Base-by-base conservation (phyloP, 345 rosid genomes). In the Acer yangbiense region DNA sequence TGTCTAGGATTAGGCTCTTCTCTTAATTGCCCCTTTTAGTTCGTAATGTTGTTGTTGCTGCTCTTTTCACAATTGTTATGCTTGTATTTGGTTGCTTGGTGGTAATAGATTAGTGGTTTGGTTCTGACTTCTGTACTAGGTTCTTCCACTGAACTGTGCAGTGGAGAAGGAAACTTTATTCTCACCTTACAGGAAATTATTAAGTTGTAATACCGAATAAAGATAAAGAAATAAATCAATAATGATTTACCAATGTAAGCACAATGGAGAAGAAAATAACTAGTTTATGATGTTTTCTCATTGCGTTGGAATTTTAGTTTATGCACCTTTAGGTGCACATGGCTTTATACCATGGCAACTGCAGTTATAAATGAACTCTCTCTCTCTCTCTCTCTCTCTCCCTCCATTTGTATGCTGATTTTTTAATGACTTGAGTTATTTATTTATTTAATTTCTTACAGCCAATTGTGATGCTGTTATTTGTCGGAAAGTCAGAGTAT, bases 381-480 rank as follows among this genome's bases (percentile, higher is more conserved):
- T 20, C n/a, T 16, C 35, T 64, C 55, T 70, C 35, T 23, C 35
- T 35, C 55, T 46, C 13, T 9, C 39, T 58, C 10, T 76, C 65
- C 9, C 27, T 46, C 58, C 46, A 43, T 43, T 43, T 48, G 8
- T n/a, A 44, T 48, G 8, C 29, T 27, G 27, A 9, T 29, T 3
- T 96, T 96, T 75, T 79, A 20, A 5, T 54, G 54, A 17, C 52
- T 44, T n/a, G 11, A 7, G 46, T 43, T 7, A 18, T 77, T 74
- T 52, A 6, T 44, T 29, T 17, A 55, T 68, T 69, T 50, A 69
- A 78, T 17, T n/a, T 75, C 20, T 70, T 80, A 72, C 93, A 92
- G 97, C 89, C 97, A 83, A 88, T 95, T 79, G 79, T 83, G 71
- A 85, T 76, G 68, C 90, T 96, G 62, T 85, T 91, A 71, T 96